Conservation (phyloP, 179 eudicot species). For the Patellifolia procumbens region DNA sequence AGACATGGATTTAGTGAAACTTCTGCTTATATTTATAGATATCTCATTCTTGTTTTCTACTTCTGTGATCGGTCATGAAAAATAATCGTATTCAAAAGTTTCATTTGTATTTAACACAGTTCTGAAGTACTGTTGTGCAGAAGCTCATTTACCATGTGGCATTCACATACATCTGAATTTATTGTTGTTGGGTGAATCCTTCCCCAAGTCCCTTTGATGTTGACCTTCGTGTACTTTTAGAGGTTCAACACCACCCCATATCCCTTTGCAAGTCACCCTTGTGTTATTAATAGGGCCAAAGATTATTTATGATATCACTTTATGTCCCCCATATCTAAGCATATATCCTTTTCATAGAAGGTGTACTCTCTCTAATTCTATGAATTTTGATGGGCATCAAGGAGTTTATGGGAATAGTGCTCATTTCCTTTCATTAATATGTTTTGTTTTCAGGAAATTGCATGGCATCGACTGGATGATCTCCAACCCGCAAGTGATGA, state of each 20-base stretch:
- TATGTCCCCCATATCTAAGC: neutral
- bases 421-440: neutral
- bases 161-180: neutral
- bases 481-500: slow-evolving; percentile 77
- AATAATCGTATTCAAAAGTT: neutral
- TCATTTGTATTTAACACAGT: neutral
- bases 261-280: neutral
- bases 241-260: slow-evolving; percentile 1
- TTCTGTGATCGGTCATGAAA: neutral
- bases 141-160: neutral
- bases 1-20: neutral
- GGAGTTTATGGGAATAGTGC: neutral
- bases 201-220: no score
- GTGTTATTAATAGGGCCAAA: neutral
- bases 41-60: neutral
- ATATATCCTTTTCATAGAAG: neutral
- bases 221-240: no score
- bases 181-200: no score
- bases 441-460: slow-evolving; percentile 75
- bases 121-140: neutral
- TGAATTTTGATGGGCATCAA: neutral
- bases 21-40: neutral
- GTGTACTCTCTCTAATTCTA: neutral
- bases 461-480: slow-evolving; percentile 96
- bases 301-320: neutral